These are phyloP conservation scores for Polytrichum formosum DNA, from an alignment of 225 moss, liverwort and hornwort genomes.

Conservation along the genomic window DNA sequence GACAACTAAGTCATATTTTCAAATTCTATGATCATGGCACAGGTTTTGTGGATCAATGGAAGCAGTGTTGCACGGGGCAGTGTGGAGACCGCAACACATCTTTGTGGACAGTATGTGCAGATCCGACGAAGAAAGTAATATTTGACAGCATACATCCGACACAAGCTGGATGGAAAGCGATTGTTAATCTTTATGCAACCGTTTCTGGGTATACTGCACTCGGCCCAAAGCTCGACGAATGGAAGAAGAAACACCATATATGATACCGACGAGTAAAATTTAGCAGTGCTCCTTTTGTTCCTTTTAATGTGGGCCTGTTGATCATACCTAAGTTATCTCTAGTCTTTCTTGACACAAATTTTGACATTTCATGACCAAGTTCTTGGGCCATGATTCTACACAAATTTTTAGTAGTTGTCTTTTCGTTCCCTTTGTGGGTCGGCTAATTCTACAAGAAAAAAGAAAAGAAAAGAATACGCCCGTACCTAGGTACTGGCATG, in stretches of 20 bases:
- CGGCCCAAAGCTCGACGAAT: slow-evolving; percentile 37
- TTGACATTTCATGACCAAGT: no score
- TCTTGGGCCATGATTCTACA: no score
- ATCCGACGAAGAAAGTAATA: slow-evolving; percentile 43
- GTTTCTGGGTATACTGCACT: slow-evolving; percentile 39
- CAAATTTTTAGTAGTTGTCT: no score
- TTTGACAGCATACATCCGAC: slow-evolving; percentile 53
- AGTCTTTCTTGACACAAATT: no score
- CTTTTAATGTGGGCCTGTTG: no score
- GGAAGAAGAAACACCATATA: slow-evolving; percentile 24
- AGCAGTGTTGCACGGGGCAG: slow-evolving; percentile 33
- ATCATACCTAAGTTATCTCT: no score
- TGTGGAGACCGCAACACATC: slow-evolving; percentile 39
- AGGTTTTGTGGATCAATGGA: slow-evolving; percentile 46
- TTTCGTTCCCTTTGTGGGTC: no score
- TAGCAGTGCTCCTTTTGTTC: no score
- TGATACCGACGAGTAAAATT: neutral
- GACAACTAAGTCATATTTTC: no score
- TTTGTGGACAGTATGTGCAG: slow-evolving; percentile 34
- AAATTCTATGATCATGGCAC: neutral
- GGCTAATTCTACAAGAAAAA: no score
- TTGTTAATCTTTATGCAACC: slow-evolving; percentile 29
- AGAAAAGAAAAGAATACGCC: no score
- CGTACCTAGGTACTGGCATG: no score
- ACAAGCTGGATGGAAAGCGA: slow-evolving; percentile 47